phyloP scores from a whole-genome alignment of 2,329 filamentous ascomycete species.

The Xylaria hypoxylon region DNA sequence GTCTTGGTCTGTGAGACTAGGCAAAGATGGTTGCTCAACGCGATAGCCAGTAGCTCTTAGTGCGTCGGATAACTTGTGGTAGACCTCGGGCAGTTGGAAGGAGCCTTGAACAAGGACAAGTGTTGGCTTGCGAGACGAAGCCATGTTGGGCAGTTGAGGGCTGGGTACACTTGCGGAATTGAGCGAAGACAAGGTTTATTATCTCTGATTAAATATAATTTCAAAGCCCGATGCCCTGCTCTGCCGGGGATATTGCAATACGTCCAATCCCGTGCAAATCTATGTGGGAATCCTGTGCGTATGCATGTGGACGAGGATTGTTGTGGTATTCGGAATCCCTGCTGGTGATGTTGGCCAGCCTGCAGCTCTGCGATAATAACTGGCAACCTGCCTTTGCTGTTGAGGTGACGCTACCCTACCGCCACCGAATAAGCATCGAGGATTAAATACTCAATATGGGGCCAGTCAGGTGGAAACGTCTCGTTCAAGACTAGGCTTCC shows the following conservation, averaged over 20 bases:
- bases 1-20: slow-evolving; percentile 35
- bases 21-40: slow-evolving; percentile 32
- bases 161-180: not conserved
- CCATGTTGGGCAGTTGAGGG: slow-evolving; percentile 3
- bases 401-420: too few species aligned
- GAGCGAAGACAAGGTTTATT: not conserved
- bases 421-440: too few species aligned
- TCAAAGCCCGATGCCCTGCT: not conserved
- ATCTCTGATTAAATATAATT: not conserved
- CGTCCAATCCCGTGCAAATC: not conserved
- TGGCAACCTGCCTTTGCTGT: too few species aligned
- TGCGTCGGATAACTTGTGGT: slow-evolving; percentile 31
- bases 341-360: too few species aligned
- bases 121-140: slow-evolving; percentile 25
- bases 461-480: too few species aligned
- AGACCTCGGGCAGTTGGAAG: slow-evolving; percentile 39
- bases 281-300: too few species aligned
- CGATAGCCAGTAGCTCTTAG: slow-evolving; percentile 28
- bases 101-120: slow-evolving; percentile 38
- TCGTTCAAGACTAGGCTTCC: too few species aligned
- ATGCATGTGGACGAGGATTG: too few species aligned
- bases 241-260: not conserved
- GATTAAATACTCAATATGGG: too few species aligned
- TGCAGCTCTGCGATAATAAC: too few species aligned
- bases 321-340: too few species aligned